These are phyloP conservation scores for Metschnikowia henanensis DNA, from an alignment of 805 yeast genomes.

Conservation along the genomic window DNA sequence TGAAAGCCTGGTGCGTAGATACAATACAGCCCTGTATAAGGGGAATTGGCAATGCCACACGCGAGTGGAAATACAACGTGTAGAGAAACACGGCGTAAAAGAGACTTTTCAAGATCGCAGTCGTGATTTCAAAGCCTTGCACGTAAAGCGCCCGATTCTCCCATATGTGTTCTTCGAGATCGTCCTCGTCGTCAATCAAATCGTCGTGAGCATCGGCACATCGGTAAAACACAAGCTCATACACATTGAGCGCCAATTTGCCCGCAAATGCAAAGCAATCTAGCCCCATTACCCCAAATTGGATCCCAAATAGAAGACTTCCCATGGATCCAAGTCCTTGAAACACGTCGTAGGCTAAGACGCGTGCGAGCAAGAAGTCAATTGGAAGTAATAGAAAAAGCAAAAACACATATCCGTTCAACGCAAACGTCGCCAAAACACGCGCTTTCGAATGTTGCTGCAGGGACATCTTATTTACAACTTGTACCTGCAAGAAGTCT, in stretches of 20 bases:
- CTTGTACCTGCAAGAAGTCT: slow-evolving; percentile 35
- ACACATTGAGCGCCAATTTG: slow-evolving; percentile 50
- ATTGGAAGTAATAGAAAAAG: slow-evolving; percentile 42
- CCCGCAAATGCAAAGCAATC: slow-evolving; percentile 48
- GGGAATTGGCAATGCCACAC: slow-evolving; percentile 34
- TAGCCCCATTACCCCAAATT: slow-evolving; percentile 63
- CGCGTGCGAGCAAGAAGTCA: slow-evolving; percentile 54
- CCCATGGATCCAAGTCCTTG: slow-evolving; percentile 52
- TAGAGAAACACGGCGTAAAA: slow-evolving; percentile 35
- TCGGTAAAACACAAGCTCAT: slow-evolving; percentile 53
- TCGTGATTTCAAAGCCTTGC: slow-evolving; percentile 54
- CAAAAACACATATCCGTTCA: slow-evolving; percentile 46
- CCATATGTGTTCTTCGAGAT: slow-evolving; percentile 60
- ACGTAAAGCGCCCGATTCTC: slow-evolving; percentile 63
- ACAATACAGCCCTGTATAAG: slow-evolving; percentile 46
- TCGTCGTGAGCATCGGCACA: slow-evolving; percentile 1
- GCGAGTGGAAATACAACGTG: slow-evolving; percentile 33
- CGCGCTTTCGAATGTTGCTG: slow-evolving; percentile 15
- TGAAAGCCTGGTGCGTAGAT: slow-evolving; percentile 32
- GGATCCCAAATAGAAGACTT: slow-evolving; percentile 71
- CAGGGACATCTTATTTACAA: slow-evolving; percentile 25
- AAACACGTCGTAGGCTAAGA: slow-evolving; percentile 57
- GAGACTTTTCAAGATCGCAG: slow-evolving; percentile 40
- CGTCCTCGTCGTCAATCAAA: slow-evolving; percentile 30
- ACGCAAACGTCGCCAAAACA: slow-evolving; percentile 33